These are phyloP conservation scores for Raddia guianensis DNA, from an alignment of 176 grass and related monocot species.

Conservation along the genomic window DNA sequence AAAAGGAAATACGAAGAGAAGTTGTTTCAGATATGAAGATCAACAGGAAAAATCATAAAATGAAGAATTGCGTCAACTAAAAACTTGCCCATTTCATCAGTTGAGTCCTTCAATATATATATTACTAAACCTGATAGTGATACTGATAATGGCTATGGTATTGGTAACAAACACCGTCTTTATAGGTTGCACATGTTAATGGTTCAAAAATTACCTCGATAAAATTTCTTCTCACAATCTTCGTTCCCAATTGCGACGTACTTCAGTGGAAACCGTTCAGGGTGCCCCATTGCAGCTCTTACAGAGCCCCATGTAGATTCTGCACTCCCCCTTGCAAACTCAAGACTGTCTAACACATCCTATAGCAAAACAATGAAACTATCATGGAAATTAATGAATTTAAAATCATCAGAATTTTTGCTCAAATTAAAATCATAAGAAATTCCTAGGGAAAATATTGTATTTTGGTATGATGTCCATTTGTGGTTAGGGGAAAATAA, in stretches of 20 bases:
- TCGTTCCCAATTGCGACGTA: constrained; percentile 96
- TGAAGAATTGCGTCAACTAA: neutral
- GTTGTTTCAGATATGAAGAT: constrained; percentile 5
- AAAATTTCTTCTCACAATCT: constrained; percentile 78
- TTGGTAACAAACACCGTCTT: neutral
- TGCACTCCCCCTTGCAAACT: constrained; percentile 83
- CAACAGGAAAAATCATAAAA: neutral
- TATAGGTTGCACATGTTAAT: neutral
- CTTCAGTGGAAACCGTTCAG: constrained; percentile 83
- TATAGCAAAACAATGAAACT: constrained; percentile 12
- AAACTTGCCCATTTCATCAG: neutral
- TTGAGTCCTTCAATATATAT: neutral
- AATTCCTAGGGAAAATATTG: neutral
- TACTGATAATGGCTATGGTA: neutral
- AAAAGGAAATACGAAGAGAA: neutral
- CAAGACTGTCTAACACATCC: constrained; percentile 88
- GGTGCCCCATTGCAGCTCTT: constrained; percentile 88
- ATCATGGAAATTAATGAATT: neutral
- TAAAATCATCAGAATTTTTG: neutral
- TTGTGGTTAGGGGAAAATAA: neutral
- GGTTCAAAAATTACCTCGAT: constrained; percentile 45
- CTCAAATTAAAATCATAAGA: neutral
- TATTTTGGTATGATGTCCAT: neutral
- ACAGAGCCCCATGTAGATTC: constrained; percentile 89
- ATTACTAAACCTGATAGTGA: constrained; percentile 7